These are phyloP conservation scores for Paraleonurus japonicus DNA, from an alignment of 257 asterid species.

Conservation along the genomic window DNA sequence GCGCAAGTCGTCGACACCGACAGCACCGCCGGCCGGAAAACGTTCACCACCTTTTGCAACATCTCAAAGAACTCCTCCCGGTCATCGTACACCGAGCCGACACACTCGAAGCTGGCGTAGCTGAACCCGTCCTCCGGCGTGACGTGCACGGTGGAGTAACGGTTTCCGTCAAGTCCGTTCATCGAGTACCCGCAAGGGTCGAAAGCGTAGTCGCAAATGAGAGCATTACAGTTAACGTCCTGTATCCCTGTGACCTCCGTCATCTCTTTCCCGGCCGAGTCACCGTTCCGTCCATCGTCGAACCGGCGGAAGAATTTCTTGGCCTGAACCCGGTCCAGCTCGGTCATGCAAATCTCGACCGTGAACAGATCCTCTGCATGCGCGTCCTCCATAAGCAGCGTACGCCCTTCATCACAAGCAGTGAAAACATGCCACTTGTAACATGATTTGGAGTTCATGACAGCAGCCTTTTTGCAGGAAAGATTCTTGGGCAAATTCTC, in stretches of 20 bases:
- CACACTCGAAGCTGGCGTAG: slow-evolving; percentile 88
- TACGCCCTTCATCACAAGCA: slow-evolving; percentile 44
- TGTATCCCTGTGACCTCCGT: slow-evolving; percentile 64
- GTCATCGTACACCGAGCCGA: slow-evolving; percentile 54
- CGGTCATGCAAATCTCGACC: slow-evolving; percentile 91
- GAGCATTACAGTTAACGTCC: slow-evolving; percentile 47
- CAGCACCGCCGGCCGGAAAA: slow-evolving; percentile 69
- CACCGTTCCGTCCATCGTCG: slow-evolving; percentile 54
- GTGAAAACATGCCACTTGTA: slow-evolving; percentile 91
- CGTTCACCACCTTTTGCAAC: slow-evolving; percentile 54
- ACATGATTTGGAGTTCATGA: slow-evolving; percentile 59
- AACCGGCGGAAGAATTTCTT: slow-evolving; percentile 59
- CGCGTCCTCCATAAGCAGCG: slow-evolving; percentile 20
- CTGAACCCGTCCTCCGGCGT: slow-evolving; percentile 98
- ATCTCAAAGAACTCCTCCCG: slow-evolving; percentile 37
- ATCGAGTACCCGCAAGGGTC: slow-evolving; percentile 97
- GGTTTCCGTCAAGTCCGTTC: slow-evolving; percentile 74
- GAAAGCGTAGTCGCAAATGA: slow-evolving; percentile 81
- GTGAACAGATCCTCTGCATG: slow-evolving; percentile 41
- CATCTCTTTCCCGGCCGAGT: slow-evolving; percentile 80
- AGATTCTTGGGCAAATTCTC: slow-evolving; percentile 51
- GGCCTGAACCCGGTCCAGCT: slow-evolving; percentile 64
- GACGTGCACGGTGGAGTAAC: slow-evolving; percentile 91
- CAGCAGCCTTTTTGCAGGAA: slow-evolving; percentile 50
- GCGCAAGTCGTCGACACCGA: slow-evolving; percentile 70